Evolutionary conservation across 345 rosid genomes (phyloP).

Genomic region (Euclidium syriacum): DNA sequence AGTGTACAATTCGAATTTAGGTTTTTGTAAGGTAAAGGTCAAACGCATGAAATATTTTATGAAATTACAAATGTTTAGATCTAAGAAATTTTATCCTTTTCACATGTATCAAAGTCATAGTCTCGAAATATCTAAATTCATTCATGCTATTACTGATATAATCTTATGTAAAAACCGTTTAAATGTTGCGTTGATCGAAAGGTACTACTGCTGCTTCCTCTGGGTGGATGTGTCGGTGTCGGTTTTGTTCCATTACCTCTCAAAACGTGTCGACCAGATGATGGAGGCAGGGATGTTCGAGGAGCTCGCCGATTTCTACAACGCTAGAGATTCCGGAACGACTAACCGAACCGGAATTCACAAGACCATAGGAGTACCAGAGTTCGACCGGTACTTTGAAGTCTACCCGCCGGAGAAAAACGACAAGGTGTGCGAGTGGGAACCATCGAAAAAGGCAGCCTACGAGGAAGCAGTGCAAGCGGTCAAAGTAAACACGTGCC

Average conservation of each 20-base stretch:
- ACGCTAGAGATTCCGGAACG: conserved; percentile 24
- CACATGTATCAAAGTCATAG: too few species aligned
- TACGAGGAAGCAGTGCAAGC: conserved; percentile 47
- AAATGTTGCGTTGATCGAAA: not conserved
- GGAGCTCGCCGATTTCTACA: conserved; percentile 48
- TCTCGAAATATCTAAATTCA: too few species aligned
- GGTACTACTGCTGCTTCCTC: conserved; percentile 72
- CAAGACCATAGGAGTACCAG: conserved; percentile 73
- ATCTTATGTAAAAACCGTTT: not conserved
- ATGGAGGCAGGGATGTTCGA: conserved; percentile 58
- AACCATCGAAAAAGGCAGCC: conserved; percentile 13
- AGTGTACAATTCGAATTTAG: not conserved
- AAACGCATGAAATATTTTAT: too few species aligned
- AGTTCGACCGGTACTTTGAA: conserved; percentile 50
- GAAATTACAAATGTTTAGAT: too few species aligned
- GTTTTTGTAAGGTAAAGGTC: not conserved
- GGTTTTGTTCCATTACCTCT: conserved; percentile 39
- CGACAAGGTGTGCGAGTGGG: conserved; percentile 9
- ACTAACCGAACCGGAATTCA: conserved; percentile 35
- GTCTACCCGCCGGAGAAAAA: conserved; percentile 32
- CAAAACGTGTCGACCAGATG: conserved; percentile 73
- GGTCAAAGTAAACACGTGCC: conserved; percentile 50
- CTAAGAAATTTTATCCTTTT: too few species aligned
- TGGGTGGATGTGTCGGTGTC: conserved; percentile 69
- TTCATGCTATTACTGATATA: not conserved